Conservation (phyloP, 768 basidiomycete genomes). For the Porpolomopsis calyptriformis region DNA sequence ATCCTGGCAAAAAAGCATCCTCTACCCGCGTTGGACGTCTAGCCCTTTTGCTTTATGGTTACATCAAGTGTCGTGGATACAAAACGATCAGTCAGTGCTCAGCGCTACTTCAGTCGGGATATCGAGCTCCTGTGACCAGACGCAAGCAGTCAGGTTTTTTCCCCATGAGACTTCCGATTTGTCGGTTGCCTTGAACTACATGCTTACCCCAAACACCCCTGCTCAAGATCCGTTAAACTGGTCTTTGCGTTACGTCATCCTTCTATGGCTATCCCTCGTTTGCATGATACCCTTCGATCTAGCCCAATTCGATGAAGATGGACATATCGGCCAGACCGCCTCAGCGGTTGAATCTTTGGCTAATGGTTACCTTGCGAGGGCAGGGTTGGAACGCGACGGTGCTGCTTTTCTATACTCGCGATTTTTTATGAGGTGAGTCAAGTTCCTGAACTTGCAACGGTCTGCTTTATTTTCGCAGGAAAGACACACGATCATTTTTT, state of each 20-base stretch:
- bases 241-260: slow-evolving; percentile 71
- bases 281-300: slow-evolving; percentile 92
- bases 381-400: slow-evolving; percentile 79
- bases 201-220: slow-evolving; percentile 37
- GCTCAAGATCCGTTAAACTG: slow-evolving; percentile 43
- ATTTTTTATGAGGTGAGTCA: slow-evolving; percentile 66
- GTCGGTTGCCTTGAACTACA: slow-evolving; percentile 58
- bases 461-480: slow-evolving; percentile 27
- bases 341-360: slow-evolving; percentile 45
- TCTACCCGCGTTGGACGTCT: slow-evolving; percentile 38
- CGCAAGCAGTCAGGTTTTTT: slow-evolving; percentile 71
- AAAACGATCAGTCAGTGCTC: slow-evolving; percentile 75
- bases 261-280: slow-evolving; percentile 91
- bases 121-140: slow-evolving; percentile 8
- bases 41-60: slow-evolving; percentile 59
- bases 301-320: slow-evolving; percentile 65
- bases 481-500: slow-evolving; percentile 45
- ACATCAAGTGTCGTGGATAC: slow-evolving; percentile 81
- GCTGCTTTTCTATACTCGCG: slow-evolving; percentile 74
- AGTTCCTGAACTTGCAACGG: neutral
- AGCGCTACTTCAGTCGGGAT: slow-evolving; percentile 6
- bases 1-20: slow-evolving; percentile 21
- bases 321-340: slow-evolving; percentile 44
- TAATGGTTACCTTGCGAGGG: slow-evolving; percentile 44
- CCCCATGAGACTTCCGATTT: slow-evolving; percentile 86